These are phyloP conservation scores for Cavenderia fasciculata DNA, from an alignment of 78 protist genomes.

Conservation along the genomic window DNA sequence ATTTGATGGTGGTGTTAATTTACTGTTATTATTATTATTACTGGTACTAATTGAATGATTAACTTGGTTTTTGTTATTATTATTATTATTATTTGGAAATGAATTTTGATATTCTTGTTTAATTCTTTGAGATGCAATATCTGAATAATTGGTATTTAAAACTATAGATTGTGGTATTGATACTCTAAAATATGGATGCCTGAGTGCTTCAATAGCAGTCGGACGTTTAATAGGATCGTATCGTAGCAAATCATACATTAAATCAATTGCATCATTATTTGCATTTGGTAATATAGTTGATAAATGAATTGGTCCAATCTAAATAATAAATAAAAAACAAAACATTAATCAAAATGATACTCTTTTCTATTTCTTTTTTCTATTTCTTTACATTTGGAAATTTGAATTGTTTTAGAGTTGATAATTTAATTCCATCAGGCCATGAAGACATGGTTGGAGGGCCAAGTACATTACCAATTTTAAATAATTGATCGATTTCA, in stretches of 20 bases:
- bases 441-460: slow-evolving; percentile 87
- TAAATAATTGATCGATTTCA: slow-evolving; percentile 94
- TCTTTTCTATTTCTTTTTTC: background rate
- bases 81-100: slow-evolving; percentile 31
- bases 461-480: slow-evolving; percentile 92
- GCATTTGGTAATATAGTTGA: slow-evolving; percentile 82
- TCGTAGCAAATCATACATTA: slow-evolving; percentile 86
- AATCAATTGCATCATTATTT: slow-evolving; percentile 88
- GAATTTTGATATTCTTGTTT: no score
- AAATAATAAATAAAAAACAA: background rate
- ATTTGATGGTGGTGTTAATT: background rate
- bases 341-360: background rate
- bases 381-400: slow-evolving; percentile 83
- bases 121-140: background rate
- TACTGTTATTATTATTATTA: background rate
- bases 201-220: slow-evolving; percentile 89
- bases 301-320: slow-evolving; percentile 75
- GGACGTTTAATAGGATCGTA: slow-evolving; percentile 94
- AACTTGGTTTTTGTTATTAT: background rate
- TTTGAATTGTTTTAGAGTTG: slow-evolving; percentile 77
- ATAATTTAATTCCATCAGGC: slow-evolving; percentile 89
- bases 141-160: slow-evolving; percentile 16
- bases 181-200: slow-evolving; percentile 90
- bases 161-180: background rate
- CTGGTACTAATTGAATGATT: background rate